Base-by-base conservation (phyloP, 768 basidiomycete species). In the Lactifluus hygrophoroides region DNA sequence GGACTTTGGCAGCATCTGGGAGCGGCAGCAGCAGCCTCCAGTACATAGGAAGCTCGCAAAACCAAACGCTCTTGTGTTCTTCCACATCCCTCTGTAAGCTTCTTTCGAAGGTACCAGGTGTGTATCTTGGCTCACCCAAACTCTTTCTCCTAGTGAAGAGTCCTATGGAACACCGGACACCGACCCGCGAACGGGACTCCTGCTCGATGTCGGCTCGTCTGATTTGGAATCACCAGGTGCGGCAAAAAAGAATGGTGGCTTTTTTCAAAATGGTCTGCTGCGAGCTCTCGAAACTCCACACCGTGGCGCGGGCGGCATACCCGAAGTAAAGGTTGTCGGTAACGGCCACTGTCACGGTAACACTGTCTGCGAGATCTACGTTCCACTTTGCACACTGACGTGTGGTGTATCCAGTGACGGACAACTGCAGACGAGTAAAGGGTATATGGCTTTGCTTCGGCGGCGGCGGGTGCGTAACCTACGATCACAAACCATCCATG, bases 51-150 rank as follows among this genome's bases (percentile, higher is more conserved):
- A 75, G 55, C 76, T 94, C 3, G 90, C 89, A 4, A 98, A 96
- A 70, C 95, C 95, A 1, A 97, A 97, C 66, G 95, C 92, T 0
- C 70, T 98, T 64, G 90, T 92, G 88, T 96, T 95, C 74, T 97
- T 96, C 84, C 95, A 98, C 65, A 98, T 99, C 47, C 95, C 95
- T 51, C 68, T 97, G 86, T 90, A 68, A 21, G 85, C 25, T 28
- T 50, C 17, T 21, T 47, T 25, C 30, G 7, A 52, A 0, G 27
- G 11, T 28, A 32, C 37, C 2, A 11, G n/a, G n/a, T n/a, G n/a
- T 28, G 52, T 61, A 28, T 9, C 37, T 54, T 13, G 28, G 27
- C 30, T 23, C 35, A 14, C 38, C 47, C 58, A 49, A 45, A 35
- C 55, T 43, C 25, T 38, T 10, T 38, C 16, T 47, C 14, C 8